A percentile compares a stretch with the other conserved stretches of the same genome.
phyloP scores from a whole-genome alignment of 1,284 basidiomycete species.

The Gomphus sp. region DNA sequence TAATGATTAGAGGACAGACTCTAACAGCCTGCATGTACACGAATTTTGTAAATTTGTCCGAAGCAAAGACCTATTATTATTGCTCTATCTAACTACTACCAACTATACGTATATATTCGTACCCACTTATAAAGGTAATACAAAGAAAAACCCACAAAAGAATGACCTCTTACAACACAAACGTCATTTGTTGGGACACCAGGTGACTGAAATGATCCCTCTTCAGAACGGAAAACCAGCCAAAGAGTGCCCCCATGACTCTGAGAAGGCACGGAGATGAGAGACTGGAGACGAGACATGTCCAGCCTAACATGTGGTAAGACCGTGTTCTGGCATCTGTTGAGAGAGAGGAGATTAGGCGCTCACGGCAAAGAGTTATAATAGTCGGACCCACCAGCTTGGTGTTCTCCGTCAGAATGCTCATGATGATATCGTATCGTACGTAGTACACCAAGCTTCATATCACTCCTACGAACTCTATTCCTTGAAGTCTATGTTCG shows the following conservation, averaged over 20 bases:
- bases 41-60: no score
- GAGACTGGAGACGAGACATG: neutral
- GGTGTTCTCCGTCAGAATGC: constrained; percentile 1
- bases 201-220: constrained; percentile 11
- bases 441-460: neutral
- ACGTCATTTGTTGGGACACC: constrained; percentile 4
- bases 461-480: no score
- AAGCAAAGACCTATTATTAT: no score
- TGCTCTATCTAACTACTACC: no score
- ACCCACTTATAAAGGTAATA: no score
- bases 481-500: no score
- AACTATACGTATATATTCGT: no score
- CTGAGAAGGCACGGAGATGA: constrained; percentile 10
- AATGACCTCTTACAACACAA: no score
- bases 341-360: constrained; percentile 1
- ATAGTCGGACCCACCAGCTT: neutral
- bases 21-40: no score
- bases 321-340: constrained; percentile 11
- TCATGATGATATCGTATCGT: no score
- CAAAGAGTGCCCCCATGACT: constrained; percentile 10
- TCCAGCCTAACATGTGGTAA: constrained; percentile 10
- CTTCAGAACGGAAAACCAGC: constrained; percentile 9
- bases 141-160: no score
- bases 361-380: constrained; percentile 2
- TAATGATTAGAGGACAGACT: no score